Evolutionary conservation across 2,329 filamentous ascomycete genomes (phyloP).

Genomic region (Aplosporella prunicola): DNA sequence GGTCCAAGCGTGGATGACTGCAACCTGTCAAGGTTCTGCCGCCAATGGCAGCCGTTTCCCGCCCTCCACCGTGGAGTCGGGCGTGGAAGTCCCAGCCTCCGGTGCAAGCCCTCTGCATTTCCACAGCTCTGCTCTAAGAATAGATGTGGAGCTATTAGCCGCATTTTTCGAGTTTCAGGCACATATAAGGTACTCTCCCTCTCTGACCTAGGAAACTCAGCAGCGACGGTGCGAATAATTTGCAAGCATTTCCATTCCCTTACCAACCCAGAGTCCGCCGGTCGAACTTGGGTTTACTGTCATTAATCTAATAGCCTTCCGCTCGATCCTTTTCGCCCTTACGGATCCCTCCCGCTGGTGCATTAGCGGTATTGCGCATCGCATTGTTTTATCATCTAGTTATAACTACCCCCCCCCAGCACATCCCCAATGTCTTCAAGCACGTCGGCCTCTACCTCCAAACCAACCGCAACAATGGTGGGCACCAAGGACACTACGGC

Average conservation of each 20-base stretch:
- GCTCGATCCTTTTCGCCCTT: conserved; percentile 34
- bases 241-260: conserved; percentile 25
- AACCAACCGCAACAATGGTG: conserved; percentile 40
- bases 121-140: conserved; percentile 33
- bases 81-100: conserved; percentile 15
- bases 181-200: conserved; percentile 40
- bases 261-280: conserved; percentile 35
- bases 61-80: conserved; percentile 19
- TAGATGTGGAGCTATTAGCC: conserved; percentile 37
- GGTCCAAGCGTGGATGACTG: conserved; percentile 3
- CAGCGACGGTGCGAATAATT: conserved; percentile 36
- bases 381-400: conserved; percentile 31
- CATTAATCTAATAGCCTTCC: conserved; percentile 34
- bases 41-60: conserved; percentile 21
- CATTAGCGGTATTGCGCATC: conserved; percentile 30
- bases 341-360: conserved; percentile 31
- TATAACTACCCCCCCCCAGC: conserved; percentile 32
- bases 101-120: conserved; percentile 20
- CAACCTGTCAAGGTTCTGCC: conserved; percentile 12
- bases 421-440: conserved; percentile 37
- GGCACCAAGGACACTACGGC: conserved; percentile 40
- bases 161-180: conserved; percentile 27
- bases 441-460: conserved; percentile 28
- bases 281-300: conserved; percentile 38
- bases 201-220: conserved; percentile 25